Conservation (phyloP, 257 asterid genomes). For the Sherardia arvensis region DNA sequence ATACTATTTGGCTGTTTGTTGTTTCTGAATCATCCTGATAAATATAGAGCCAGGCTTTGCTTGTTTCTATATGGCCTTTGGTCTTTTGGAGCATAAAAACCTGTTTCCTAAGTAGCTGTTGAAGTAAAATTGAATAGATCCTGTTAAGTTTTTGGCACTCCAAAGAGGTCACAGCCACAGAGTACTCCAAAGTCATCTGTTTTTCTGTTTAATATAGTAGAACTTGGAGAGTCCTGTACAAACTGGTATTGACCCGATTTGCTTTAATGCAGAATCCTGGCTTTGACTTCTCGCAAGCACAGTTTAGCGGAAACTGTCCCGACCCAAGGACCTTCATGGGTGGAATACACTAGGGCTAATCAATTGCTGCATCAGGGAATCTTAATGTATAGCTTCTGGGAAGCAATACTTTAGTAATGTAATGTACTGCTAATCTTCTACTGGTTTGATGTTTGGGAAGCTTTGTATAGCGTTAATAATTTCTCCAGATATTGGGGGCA, state of each 20-base stretch:
- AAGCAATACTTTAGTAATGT: neutral
- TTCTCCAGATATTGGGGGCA: neutral
- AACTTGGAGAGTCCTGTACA: neutral
- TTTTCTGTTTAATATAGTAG: neutral
- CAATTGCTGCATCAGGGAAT: neutral
- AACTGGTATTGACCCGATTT: neutral
- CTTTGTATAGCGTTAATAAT: too few relatives aligned
- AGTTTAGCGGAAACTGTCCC: slow-evolving; percentile 70
- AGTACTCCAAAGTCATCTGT: neutral
- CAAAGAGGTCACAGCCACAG: too few relatives aligned
- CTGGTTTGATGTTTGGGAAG: neutral
- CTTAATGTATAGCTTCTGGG: neutral
- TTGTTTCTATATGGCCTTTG: neutral
- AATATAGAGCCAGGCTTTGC: neutral
- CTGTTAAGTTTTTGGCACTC: neutral
- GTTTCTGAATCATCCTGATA: neutral
- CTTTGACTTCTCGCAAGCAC: slow-evolving; percentile 83
- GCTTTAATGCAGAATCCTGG: slow-evolving; percentile 62
- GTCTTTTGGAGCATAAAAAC: neutral
- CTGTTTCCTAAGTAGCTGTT: neutral
- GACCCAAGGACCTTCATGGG: slow-evolving; percentile 86
- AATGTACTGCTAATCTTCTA: neutral
- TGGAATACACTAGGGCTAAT: slow-evolving; percentile 45
- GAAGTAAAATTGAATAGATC: neutral
- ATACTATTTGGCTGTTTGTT: neutral